A percentile compares a stretch with the other conserved stretches of the same genome.
Evolutionary conservation across 2,329 filamentous ascomycete genomes (phyloP).

Genomic region (Verticillium klebahnii): DNA sequence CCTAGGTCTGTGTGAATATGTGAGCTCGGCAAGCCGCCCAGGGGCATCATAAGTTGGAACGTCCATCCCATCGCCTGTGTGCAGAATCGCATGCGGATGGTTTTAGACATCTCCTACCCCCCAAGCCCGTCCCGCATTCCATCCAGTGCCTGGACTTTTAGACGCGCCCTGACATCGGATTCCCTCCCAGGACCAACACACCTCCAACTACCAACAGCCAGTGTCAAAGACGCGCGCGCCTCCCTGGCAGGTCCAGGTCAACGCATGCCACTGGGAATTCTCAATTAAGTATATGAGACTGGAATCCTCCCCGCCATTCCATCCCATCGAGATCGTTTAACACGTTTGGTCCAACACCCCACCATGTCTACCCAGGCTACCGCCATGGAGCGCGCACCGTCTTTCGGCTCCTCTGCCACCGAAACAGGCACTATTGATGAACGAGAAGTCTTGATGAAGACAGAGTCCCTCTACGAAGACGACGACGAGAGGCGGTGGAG

Average conservation of each 20-base stretch:
- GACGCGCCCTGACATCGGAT: background rate
- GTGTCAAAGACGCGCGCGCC: background rate
- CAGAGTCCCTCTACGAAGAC: slow-evolving; percentile 25
- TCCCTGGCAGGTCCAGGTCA: background rate
- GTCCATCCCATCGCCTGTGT: background rate
- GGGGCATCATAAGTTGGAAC: background rate
- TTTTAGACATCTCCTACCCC: background rate
- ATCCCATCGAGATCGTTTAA: background rate
- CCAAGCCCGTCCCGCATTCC: background rate
- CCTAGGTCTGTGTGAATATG: background rate
- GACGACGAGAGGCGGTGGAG: slow-evolving; percentile 16
- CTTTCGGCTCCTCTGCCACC: slow-evolving; percentile 29
- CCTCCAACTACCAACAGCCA: background rate
- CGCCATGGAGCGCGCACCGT: slow-evolving; percentile 14
- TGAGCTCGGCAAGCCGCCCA: background rate
- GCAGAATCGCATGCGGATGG: background rate
- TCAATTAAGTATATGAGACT: background rate
- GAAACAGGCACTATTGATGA: slow-evolving; percentile 25
- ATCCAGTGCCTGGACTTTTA: background rate
- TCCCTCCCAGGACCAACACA: background rate
- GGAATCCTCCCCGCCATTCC: background rate
- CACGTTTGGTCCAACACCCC: background rate
- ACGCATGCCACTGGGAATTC: background rate
- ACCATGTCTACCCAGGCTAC: background rate
- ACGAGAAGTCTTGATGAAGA: slow-evolving; percentile 23